These are phyloP conservation scores for Yamadazyma takamatsuzukensis DNA, from an alignment of 805 yeast species.

Conservation along the genomic window DNA sequence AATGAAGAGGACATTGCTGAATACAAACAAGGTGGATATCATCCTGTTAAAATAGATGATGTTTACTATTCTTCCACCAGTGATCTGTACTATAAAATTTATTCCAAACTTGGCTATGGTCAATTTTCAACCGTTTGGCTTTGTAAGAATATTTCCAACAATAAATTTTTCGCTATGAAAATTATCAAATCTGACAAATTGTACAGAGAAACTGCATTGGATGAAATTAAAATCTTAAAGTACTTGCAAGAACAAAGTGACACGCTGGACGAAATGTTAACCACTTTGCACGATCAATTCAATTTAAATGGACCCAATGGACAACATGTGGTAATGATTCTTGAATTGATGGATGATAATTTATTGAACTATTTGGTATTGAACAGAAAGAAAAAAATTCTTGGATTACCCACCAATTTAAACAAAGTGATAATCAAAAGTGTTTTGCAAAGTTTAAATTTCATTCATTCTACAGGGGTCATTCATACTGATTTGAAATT, in stretches of 20 bases:
- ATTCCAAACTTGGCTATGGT: slow-evolving; percentile 68
- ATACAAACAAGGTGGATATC: slow-evolving; percentile 61
- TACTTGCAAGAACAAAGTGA: slow-evolving; percentile 24
- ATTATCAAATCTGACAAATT: slow-evolving; percentile 52
- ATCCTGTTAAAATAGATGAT: slow-evolving; percentile 58
- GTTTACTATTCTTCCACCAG: slow-evolving; percentile 39
- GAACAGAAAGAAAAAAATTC: slow-evolving; percentile 26
- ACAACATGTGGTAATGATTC: slow-evolving; percentile 61
- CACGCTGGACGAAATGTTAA: slow-evolving; percentile 35
- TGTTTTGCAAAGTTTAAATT: slow-evolving; percentile 36
- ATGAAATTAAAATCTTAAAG: slow-evolving; percentile 53
- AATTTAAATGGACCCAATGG: slow-evolving; percentile 60
- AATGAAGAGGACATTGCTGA: slow-evolving; percentile 30
- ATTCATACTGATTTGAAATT: slow-evolving; percentile 39
- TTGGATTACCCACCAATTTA: slow-evolving; percentile 2
- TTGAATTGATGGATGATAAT: slow-evolving; percentile 63
- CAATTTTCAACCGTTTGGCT: slow-evolving; percentile 73
- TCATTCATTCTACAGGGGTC: slow-evolving; percentile 45
- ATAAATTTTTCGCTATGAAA: slow-evolving; percentile 52
- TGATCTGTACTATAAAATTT: slow-evolving; percentile 40
- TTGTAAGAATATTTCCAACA: slow-evolving; percentile 26
- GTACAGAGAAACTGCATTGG: slow-evolving; percentile 62
- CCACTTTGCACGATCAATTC: slow-evolving; percentile 50
- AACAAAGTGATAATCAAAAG: not conserved
- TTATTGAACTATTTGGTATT: slow-evolving; percentile 44